phyloP scores from a whole-genome alignment of 148 eudicot genomes.

The Limonium bicolor region DNA sequence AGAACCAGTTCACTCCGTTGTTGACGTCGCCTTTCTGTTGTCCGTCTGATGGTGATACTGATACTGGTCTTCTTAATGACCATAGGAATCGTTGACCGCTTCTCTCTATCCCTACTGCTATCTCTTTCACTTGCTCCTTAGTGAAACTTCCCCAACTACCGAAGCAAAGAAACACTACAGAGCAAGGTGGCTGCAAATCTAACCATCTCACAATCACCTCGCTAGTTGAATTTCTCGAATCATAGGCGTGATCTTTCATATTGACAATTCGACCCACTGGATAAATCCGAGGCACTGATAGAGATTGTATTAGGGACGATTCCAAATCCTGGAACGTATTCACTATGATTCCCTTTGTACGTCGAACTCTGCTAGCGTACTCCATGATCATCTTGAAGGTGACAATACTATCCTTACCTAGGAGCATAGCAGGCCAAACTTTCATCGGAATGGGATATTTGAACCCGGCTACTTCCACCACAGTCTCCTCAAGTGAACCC shows the following conservation, averaged over 20 bases:
- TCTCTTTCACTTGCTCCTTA: constrained; percentile 15
- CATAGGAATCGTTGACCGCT: constrained; percentile 20
- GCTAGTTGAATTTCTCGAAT: background rate
- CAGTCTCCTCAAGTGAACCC: background rate
- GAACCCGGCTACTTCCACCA: constrained; percentile 11
- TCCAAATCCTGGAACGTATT: constrained; percentile 25
- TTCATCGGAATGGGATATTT: constrained; percentile 9
- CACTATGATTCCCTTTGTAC: constrained; percentile 17
- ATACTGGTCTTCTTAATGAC: constrained; percentile 13
- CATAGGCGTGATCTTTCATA: background rate
- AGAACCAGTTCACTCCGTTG: too few relatives aligned
- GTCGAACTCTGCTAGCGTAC: constrained; percentile 2
- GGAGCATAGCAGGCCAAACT: constrained; percentile 9
- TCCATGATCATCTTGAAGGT: background rate
- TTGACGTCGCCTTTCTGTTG: background rate
- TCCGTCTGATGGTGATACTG: too few relatives aligned
- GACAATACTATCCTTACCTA: constrained; percentile 1
- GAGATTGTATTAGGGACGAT: background rate
- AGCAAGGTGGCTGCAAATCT: constrained; percentile 13
- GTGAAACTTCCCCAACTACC: constrained; percentile 24
- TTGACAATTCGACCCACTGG: constrained; percentile 19
- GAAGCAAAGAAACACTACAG: constrained; percentile 32
- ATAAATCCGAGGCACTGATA: constrained; percentile 10
- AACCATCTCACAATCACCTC: constrained; percentile 15
- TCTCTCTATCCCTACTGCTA: constrained; percentile 18